phyloP scores from a whole-genome alignment of 148 eudicot genomes.

The Persicaria maculosa region DNA sequence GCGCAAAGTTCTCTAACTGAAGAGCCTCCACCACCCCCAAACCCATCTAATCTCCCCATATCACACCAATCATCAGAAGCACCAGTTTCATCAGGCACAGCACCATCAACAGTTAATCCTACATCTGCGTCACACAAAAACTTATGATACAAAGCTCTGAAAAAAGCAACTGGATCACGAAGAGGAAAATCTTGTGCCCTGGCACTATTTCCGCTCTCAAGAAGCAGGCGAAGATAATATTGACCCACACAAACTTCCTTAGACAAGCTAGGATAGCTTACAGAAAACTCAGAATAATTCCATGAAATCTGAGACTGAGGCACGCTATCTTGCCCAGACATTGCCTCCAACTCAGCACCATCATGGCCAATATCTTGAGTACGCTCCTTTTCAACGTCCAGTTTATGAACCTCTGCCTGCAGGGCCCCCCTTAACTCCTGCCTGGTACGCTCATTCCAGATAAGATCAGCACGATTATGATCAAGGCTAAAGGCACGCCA shows the following conservation, averaged over 20 bases:
- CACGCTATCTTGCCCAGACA: slow-evolving; percentile 47
- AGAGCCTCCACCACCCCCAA: slow-evolving; percentile 96
- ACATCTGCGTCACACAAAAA: slow-evolving; percentile 94
- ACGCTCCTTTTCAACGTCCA: slow-evolving; percentile 93
- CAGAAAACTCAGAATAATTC: slow-evolving; percentile 90
- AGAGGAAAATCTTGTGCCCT: slow-evolving; percentile 91
- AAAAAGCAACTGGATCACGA: slow-evolving; percentile 94
- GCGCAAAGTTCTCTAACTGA: slow-evolving; percentile 98
- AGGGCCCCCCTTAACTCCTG: slow-evolving; percentile 88
- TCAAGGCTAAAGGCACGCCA: slow-evolving; percentile 98
- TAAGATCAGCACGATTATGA: slow-evolving; percentile 97
- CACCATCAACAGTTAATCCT: slow-evolving; percentile 93
- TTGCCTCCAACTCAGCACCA: slow-evolving; percentile 36
- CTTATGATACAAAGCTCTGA: slow-evolving; percentile 93
- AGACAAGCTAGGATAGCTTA: slow-evolving; percentile 80
- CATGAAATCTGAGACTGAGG: slow-evolving; percentile 95
- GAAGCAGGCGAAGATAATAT: slow-evolving; percentile 90
- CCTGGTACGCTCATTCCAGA: slow-evolving; percentile 97
- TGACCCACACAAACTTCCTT: slow-evolving; percentile 99
- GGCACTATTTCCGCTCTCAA: slow-evolving; percentile 75
- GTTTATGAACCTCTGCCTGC: slow-evolving; percentile 88
- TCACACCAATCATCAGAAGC: slow-evolving; percentile 99
- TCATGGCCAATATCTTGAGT: slow-evolving; percentile 88
- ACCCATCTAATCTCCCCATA: slow-evolving; percentile 98
- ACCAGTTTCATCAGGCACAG: slow-evolving; percentile 94